These are phyloP conservation scores for Colletotrichum higginsianum DNA, from an alignment of 2,329 filamentous ascomycete genomes.

Conservation along the genomic window DNA sequence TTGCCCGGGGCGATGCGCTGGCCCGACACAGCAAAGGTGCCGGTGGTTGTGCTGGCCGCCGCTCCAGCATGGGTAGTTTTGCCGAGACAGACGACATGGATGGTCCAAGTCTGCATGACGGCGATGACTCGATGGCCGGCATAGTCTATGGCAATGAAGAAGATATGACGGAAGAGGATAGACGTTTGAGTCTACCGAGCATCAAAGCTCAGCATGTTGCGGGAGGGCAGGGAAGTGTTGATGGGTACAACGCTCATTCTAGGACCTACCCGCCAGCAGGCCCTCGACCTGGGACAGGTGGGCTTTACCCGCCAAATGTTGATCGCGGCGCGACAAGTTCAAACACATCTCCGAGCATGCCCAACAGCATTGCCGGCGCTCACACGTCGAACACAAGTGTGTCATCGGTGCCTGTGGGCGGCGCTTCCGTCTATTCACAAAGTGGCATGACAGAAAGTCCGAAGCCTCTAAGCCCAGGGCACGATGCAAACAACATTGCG, in stretches of 20 bases:
- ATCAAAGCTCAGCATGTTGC: slow-evolving; percentile 81
- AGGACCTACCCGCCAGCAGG: slow-evolving; percentile 86
- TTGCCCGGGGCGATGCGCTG: slow-evolving; percentile 94
- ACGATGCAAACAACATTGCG: slow-evolving; percentile 65
- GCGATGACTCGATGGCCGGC: slow-evolving; percentile 70
- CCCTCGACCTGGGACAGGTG: slow-evolving; percentile 63
- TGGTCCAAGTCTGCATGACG: slow-evolving; percentile 63
- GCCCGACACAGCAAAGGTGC: slow-evolving; percentile 96
- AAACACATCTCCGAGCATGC: slow-evolving; percentile 67
- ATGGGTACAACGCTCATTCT: slow-evolving; percentile 72
- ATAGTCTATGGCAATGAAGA: slow-evolving; percentile 63
- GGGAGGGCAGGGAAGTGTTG: slow-evolving; percentile 59
- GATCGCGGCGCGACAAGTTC: slow-evolving; percentile 70
- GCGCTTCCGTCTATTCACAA: slow-evolving; percentile 77
- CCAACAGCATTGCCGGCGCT: slow-evolving; percentile 56
- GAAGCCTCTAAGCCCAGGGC: slow-evolving; percentile 83
- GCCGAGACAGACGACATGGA: slow-evolving; percentile 82
- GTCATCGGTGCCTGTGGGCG: slow-evolving; percentile 62
- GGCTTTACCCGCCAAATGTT: slow-evolving; percentile 74
- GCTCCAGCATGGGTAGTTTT: slow-evolving; percentile 88
- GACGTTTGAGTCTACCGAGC: slow-evolving; percentile 80
- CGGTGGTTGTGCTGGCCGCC: slow-evolving; percentile 92
- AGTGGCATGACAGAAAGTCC: slow-evolving; percentile 87
- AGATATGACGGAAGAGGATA: slow-evolving; percentile 72
- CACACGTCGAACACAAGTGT: slow-evolving; percentile 67